Evolutionary conservation across 306 rosid genomes (phyloP).

Genomic region (barrel medic (Medicago truncatula)): MtrunA17r5.0-ANR NC_053044.1:1185001-1185500

Average conservation of each 20-base stretch:
- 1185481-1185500: too few species aligned
- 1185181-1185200: neutral
- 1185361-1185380: neutral
- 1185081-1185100: neutral
- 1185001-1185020: neutral
- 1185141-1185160: constrained; percentile 26
- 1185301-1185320: neutral
- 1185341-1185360: neutral
- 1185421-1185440: neutral
- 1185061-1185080: neutral
- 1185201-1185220: neutral
- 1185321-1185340: neutral
- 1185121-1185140: neutral
- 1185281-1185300: neutral
- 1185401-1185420: neutral
- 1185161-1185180: neutral
- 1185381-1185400: neutral
- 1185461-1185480: too few species aligned
- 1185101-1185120: neutral
- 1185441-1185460: neutral
- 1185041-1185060: constrained; percentile 24
- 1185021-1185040: constrained; percentile 30
- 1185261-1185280: neutral
- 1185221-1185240: neutral
- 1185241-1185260: neutral